Percentiles rank a stretch among this genome's conserved stretches.
These are phyloP conservation scores for Calonectria pauciramosa DNA, from an alignment of 2,329 filamentous ascomycete species.

Conservation along the genomic window DNA sequence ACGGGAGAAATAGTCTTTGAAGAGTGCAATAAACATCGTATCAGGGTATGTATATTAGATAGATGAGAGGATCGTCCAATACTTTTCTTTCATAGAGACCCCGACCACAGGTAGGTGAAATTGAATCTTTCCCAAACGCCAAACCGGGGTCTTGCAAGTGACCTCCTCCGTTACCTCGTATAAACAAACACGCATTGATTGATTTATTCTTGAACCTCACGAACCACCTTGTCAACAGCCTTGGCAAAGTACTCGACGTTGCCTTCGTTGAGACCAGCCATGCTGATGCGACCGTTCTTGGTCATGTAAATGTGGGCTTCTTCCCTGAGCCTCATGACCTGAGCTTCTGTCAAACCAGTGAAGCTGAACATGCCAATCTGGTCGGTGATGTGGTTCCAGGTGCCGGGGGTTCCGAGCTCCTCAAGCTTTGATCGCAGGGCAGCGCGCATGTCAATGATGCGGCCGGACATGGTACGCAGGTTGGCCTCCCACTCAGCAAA, in stretches of 20 bases:
- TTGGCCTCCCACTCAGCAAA: constrained; percentile 96
- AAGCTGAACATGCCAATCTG: constrained; percentile 99
- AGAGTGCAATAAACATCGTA: constrained; percentile 31
- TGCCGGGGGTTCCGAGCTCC: constrained; percentile 86
- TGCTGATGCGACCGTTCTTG: constrained; percentile 97
- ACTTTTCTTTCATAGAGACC: constrained; percentile 43
- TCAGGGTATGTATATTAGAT: constrained; percentile 26
- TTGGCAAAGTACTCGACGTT: constrained; percentile 96
- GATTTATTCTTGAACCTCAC: constrained; percentile 38
- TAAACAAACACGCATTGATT: constrained; percentile 34
- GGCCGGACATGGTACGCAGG: constrained; percentile 91
- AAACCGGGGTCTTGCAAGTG: constrained; percentile 41
- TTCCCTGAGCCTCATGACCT: constrained; percentile 78
- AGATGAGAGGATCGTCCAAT: constrained; percentile 38
- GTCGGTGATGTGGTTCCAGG: constrained; percentile 97
- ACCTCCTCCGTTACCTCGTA: constrained; percentile 45
- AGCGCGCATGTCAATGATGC: constrained; percentile 93
- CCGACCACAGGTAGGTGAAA: constrained; percentile 42
- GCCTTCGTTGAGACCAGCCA: constrained; percentile 94
- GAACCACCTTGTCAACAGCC: constrained; percentile 87
- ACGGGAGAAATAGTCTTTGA: background rate
- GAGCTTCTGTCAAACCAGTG: constrained; percentile 81
- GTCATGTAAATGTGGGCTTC: constrained; percentile 90
- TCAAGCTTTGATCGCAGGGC: constrained; percentile 85
- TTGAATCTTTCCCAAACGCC: constrained; percentile 43